These are phyloP conservation scores for Pseudofabraea citricarpa DNA, from an alignment of 2,329 filamentous ascomycete genomes.

Conservation along the genomic window DNA sequence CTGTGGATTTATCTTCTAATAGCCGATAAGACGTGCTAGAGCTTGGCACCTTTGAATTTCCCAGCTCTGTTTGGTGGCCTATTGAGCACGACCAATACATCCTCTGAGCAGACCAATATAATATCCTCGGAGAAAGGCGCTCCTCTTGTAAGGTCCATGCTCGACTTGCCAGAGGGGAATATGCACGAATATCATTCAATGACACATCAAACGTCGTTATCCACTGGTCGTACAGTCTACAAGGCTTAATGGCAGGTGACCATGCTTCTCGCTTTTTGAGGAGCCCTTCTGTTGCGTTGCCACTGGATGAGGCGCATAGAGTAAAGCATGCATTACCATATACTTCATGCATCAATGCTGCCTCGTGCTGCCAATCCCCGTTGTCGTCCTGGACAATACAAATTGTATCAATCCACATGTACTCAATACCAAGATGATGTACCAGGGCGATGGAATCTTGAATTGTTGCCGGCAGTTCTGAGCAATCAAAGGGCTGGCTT, in stretches of 20 bases:
- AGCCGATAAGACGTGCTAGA: background rate
- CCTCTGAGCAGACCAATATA: background rate
- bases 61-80: background rate
- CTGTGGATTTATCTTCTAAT: background rate
- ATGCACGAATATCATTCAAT: background rate
- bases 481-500: background rate
- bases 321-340: conserved; percentile 9
- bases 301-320: background rate
- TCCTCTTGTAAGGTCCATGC: background rate
- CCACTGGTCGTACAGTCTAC: background rate
- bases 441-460: conserved; percentile 3
- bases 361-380: conserved; percentile 10
- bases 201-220: background rate
- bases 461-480: conserved; percentile 5
- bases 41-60: background rate
- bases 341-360: conserved; percentile 9
- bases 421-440: conserved; percentile 1
- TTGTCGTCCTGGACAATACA: conserved; percentile 14
- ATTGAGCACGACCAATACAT: background rate
- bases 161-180: background rate
- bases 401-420: conserved; percentile 13
- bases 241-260: background rate
- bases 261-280: background rate
- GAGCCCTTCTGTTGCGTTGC: background rate
- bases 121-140: background rate